Percentiles rank a stretch among this genome's conserved stretches.
These are phyloP conservation scores for Quercus ilex DNA, from an alignment of 306 rosid genomes.

Conservation along the genomic window DNA sequence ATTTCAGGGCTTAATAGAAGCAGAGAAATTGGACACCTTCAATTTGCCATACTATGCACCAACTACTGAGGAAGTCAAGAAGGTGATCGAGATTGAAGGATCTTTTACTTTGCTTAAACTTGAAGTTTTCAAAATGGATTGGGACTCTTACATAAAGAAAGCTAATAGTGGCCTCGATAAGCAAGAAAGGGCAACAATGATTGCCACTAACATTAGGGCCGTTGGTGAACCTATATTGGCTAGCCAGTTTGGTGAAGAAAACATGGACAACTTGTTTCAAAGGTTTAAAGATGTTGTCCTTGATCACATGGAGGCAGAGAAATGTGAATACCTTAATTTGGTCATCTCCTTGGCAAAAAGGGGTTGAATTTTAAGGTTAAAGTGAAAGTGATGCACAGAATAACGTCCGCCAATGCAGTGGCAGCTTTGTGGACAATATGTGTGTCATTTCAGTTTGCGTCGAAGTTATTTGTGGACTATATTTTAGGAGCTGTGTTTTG, in stretches of 20 bases:
- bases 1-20: slow-evolving; percentile 18
- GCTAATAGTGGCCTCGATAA: neutral
- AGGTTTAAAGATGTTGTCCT: slow-evolving; percentile 18
- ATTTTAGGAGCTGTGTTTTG: too few relatives aligned
- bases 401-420: too few relatives aligned
- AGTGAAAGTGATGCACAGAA: too few relatives aligned
- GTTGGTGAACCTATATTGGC: slow-evolving; percentile 37
- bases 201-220: slow-evolving; percentile 31
- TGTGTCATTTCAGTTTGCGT: too few relatives aligned
- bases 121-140: neutral
- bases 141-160: slow-evolving; percentile 19
- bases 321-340: slow-evolving; percentile 1
- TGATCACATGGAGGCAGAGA: slow-evolving; percentile 20
- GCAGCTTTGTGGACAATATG: too few relatives aligned
- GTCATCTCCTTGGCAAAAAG: slow-evolving; percentile 16
- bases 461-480: too few relatives aligned
- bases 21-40: slow-evolving; percentile 14
- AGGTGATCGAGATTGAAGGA: slow-evolving; percentile 13
- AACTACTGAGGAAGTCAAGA: neutral
- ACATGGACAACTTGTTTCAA: slow-evolving; percentile 36
- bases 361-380: too few relatives aligned
- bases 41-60: neutral
- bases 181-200: slow-evolving; percentile 1
- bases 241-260: slow-evolving; percentile 24
- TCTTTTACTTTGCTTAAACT: neutral